Evolutionary conservation across 371 early-diverging fungal genomes (phyloP), one percentile per base, ranked within the genome.

Genomic region (Mortierella sp.): DNA sequence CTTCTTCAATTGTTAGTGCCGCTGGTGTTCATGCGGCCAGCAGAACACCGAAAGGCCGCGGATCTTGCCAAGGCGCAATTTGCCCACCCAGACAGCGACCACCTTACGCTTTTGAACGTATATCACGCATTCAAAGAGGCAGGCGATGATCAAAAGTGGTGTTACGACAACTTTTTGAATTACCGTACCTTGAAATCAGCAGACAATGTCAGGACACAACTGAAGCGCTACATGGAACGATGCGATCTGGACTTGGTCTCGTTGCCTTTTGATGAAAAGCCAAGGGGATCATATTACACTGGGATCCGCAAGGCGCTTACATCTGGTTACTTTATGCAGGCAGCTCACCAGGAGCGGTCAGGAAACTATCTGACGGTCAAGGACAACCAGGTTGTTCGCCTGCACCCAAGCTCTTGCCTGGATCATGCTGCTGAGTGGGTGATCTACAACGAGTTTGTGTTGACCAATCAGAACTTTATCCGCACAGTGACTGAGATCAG

Each of bases 311-410:
- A 88, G 72, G 96, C 98, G 1, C 79, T 99, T 64, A 80, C 89
- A 0, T 82, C 93, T 14, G 98, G 98, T 21, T 97, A 92, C 85
- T 98, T 97, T 79, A 98, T 98, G 98, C 97, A 98, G 79, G 96
- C 94, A 0, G 99, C 96, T 1, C 96, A 97, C 80, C 79, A 93
- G 54, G 96, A 97, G 64, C 85, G 91, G 31, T 87, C 88, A 6
- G 96, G 96, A 1, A 91, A 92, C 69, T 98, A 98, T 79, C 67
- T 95, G 71, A 98, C 98, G 0, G 89, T 93, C 63, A 97, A 97
- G 86, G 99, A 99, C 80, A 95, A 98, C 81, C 98, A 97, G 82
- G 84, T 89, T n/a, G 99, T 98, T 9, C 88, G 89, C 49, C 85
- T 99, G n/a, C 98, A 99, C 80, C 98, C 97, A 24, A 94, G 94